phyloP scores from a whole-genome alignment of 2,329 filamentous ascomycete species.

The Sphaceloma murrayae region DNA sequence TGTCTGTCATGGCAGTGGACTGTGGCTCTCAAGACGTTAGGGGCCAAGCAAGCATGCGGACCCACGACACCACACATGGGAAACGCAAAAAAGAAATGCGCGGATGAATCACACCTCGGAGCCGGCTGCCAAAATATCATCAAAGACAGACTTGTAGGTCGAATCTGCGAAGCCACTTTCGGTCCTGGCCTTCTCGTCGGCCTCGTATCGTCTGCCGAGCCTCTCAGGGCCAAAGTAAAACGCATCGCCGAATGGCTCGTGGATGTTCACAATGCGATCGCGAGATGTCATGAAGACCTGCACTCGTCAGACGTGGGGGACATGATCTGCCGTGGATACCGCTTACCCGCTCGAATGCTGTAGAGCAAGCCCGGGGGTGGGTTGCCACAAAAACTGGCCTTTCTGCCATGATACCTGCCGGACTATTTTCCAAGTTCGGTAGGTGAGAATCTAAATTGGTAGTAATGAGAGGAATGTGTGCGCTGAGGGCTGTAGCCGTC shows the following conservation, averaged over 20 bases:
- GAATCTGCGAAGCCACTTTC: constrained; percentile 58
- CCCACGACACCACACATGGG: constrained; percentile 17
- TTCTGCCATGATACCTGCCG: constrained; percentile 48
- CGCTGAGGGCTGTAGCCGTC: background rate
- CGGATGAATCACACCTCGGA: constrained; percentile 54
- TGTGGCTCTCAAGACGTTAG: no score
- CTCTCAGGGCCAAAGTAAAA: constrained; percentile 94
- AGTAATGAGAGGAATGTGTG: background rate
- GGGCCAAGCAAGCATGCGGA: constrained; percentile 19
- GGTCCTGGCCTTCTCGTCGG: constrained; percentile 48
- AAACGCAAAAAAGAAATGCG: constrained; percentile 13
- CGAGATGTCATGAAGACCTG: constrained; percentile 94
- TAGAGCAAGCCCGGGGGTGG: constrained; percentile 90
- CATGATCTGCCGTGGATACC: constrained; percentile 15
- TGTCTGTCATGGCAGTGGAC: background rate
- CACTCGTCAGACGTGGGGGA: no score
- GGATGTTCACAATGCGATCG: constrained; percentile 70
- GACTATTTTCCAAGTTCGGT: constrained; percentile 7
- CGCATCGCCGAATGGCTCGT: constrained; percentile 94
- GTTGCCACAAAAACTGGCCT: constrained; percentile 88
- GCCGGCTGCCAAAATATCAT: constrained; percentile 61
- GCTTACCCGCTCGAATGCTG: constrained; percentile 86
- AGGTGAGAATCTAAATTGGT: background rate
- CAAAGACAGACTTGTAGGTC: constrained; percentile 69
- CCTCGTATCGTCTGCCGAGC: constrained; percentile 66